Evolutionary conservation across 2,329 filamentous ascomycete species (phyloP), one percentile per base, ranked within the genome.

Genomic region (Fusarium beomiforme): DNA sequence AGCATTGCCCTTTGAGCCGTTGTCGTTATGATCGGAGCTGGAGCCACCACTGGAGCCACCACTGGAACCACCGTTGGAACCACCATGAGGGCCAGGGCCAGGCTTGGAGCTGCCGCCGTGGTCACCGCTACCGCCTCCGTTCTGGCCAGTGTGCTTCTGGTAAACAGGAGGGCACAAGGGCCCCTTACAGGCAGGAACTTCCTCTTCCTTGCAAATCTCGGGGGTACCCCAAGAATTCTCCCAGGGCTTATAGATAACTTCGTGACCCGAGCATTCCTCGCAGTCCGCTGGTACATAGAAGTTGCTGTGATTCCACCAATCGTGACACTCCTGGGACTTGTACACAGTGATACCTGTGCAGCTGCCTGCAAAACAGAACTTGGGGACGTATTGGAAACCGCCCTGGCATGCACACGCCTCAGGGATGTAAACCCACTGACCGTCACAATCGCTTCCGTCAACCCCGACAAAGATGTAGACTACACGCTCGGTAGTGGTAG

Each of bases 321-420:
- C 42, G 6, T 37, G 19, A 29, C 65, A 69, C 24, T 67, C 29
- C 69, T 76, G 49, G 14, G 72, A 60, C 69, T 74, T 75, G 51
- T 71, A 76, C 39, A 76, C 74, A 6, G 57, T 64, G 23, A 64
- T 26, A n/a, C 72, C 70, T 31, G 64, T 29, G 64, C 74, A 76
- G 54, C 29, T 29, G 11, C 57, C 53, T 36, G 34, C 44, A 21
- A 37, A 46, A 64, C 74, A 76, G 54, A 58, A 46, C 43, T 67
- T 53, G 46, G 74, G 74, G 39, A 59, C 53, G 46, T 76, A 75
- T n/a, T 65, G 59, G 36, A 37, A 43, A 0, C 72, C 72, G 24
- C 72, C 74, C 58, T 66, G 59, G 64, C 74, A 76, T 19, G 31
- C 21, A 53, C 74, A 76, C 8, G 37, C 12, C 53, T 69, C 67